Evolutionary conservation across 73 alveolate genomes (phyloP).

Genomic region (Paramecium sonneborni): DNA sequence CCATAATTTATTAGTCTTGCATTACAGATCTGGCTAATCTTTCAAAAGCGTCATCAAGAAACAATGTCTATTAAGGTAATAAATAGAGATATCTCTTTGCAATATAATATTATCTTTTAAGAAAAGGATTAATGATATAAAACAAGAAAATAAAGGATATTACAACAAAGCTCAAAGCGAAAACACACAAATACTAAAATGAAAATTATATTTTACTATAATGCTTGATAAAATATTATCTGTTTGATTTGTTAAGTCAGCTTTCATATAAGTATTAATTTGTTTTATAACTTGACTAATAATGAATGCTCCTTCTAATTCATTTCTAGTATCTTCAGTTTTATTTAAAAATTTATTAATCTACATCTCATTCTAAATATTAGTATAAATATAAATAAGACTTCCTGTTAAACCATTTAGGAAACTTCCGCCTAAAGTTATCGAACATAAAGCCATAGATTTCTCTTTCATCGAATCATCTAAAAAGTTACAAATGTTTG

Average conservation of each 20-base stretch:
- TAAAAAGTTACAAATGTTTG: neutral
- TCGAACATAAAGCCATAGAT: neutral
- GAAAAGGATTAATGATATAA: neutral
- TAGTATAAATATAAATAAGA: neutral
- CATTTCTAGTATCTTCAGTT: neutral
- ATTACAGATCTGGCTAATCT: constrained; percentile 44
- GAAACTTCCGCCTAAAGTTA: constrained; percentile 41
- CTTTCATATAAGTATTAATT: constrained; percentile 8
- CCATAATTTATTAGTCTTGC: constrained; percentile 1
- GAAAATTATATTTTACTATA: neutral
- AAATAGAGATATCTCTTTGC: constrained; percentile 26
- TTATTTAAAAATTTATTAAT: constrained; percentile 26
- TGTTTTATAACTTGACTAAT: neutral
- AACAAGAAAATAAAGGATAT: neutral
- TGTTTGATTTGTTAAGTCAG: constrained; percentile 2
- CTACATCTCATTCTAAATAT: constrained; percentile 3
- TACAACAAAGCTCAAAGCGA: neutral
- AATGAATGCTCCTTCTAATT: constrained; percentile 48
- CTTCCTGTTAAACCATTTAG: constrained; percentile 15
- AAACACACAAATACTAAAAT: neutral
- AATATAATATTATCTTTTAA: neutral
- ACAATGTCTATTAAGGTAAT: constrained; percentile 34
- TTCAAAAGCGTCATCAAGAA: constrained; percentile 52
- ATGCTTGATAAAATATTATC: neutral
- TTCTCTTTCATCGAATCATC: neutral